phyloP scores from a whole-genome alignment of 176 grass and related monocot genomes.

The Cenchrus fungigraminus region DNA sequence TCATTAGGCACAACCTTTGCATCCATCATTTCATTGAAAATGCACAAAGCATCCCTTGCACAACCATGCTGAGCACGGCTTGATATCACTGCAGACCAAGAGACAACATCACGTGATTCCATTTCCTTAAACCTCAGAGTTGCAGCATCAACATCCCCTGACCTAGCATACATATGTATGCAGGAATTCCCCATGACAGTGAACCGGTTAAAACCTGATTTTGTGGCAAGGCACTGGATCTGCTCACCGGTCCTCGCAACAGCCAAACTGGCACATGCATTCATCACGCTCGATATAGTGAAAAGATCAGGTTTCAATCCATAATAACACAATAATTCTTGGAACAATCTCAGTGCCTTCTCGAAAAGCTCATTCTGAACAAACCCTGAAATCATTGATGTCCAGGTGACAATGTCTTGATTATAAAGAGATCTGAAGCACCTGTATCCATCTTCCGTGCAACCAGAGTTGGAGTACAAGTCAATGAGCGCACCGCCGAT shows the following conservation, averaged over 20 bases:
- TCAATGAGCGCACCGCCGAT: constrained; percentile 71
- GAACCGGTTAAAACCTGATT: constrained; percentile 60
- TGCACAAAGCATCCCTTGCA: constrained; percentile 52
- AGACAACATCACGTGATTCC: constrained; percentile 59
- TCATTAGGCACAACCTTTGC: constrained; percentile 59
- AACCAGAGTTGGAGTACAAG: constrained; percentile 61
- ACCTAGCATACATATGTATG: constrained; percentile 83
- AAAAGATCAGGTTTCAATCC: constrained; percentile 71
- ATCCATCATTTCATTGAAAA: constrained; percentile 62
- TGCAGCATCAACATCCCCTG: constrained; percentile 69
- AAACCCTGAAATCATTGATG: constrained; percentile 68
- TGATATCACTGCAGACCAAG: constrained; percentile 84
- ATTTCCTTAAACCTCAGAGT: constrained; percentile 69
- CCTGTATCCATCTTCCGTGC: constrained; percentile 56
- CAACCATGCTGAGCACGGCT: constrained; percentile 74
- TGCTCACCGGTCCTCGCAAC: constrained; percentile 62
- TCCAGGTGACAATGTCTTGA: constrained; percentile 80
- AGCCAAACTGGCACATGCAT: constrained; percentile 71
- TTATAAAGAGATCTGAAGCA: constrained; percentile 60
- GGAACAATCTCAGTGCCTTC: constrained; percentile 62
- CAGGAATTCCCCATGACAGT: constrained; percentile 68
- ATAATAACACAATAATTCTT: constrained; percentile 40
- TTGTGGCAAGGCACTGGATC: constrained; percentile 65
- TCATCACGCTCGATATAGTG: constrained; percentile 66
- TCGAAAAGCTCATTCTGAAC: constrained; percentile 64